A percentile compares a stretch with the other conserved stretches of the same genome.
phyloP scores from a whole-genome alignment of 2,329 filamentous ascomycete genomes.

The Onygena corvina region DNA sequence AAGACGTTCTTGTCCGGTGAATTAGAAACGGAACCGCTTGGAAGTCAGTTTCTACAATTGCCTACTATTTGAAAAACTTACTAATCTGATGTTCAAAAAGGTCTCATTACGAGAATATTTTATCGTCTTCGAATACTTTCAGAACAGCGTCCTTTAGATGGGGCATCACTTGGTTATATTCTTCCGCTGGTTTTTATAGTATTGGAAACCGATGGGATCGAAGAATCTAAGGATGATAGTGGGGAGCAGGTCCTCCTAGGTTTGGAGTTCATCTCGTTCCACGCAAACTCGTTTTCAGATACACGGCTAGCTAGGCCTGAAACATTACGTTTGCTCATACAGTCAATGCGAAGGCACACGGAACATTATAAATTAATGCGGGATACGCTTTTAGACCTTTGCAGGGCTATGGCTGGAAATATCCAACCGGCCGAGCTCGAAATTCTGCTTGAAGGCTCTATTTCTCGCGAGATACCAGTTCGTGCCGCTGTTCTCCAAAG shows the following conservation, averaged over 20 bases:
- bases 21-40: conserved; percentile 66
- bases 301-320: conserved; percentile 62
- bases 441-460: conserved; percentile 63
- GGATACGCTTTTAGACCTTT: conserved; percentile 79
- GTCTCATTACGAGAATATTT: conserved; percentile 71
- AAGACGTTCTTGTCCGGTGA: conserved; percentile 60
- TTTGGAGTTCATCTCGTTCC: conserved; percentile 77
- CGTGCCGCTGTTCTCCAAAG: conserved; percentile 76
- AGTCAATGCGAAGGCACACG: conserved; percentile 74
- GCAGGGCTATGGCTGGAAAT: conserved; percentile 71
- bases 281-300: conserved; percentile 66
- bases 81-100: conserved; percentile 18
- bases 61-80: neutral
- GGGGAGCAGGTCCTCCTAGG: conserved; percentile 81
- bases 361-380: conserved; percentile 94
- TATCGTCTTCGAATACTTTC: conserved; percentile 82
- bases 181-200: conserved; percentile 71
- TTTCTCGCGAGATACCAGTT: conserved; percentile 67
- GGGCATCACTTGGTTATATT: conserved; percentile 75
- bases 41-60: conserved; percentile 38
- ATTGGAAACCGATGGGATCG: conserved; percentile 64
- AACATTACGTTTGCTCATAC: conserved; percentile 58
- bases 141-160: conserved; percentile 88
- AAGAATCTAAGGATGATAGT: conserved; percentile 54
- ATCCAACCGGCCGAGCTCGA: conserved; percentile 60